Conservation (phyloP, 2,329 filamentous ascomycete genomes). For the Colletotrichum gloeosporioides region DNA sequence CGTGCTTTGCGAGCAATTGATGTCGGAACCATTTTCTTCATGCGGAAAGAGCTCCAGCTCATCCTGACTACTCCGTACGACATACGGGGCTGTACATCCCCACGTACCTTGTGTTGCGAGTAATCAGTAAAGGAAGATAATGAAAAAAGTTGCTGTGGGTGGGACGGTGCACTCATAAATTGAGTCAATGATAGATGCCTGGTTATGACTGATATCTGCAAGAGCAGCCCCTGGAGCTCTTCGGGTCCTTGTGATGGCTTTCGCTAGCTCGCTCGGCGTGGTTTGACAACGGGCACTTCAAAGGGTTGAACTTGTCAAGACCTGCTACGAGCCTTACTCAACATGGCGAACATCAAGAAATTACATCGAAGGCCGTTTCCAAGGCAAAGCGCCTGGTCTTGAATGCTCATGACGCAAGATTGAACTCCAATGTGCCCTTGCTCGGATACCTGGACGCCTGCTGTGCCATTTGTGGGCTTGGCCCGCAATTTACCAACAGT, state of each 20-base stretch:
- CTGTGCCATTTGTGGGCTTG: background rate
- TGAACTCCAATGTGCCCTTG: background rate
- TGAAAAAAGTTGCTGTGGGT: background rate
- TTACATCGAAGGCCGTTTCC: background rate
- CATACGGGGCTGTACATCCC: background rate
- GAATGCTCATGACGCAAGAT: background rate
- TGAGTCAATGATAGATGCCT: background rate
- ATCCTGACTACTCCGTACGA: background rate
- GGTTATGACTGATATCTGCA: background rate
- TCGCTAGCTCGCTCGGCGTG: background rate
- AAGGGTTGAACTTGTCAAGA: background rate
- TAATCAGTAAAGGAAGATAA: background rate
- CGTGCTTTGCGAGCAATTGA: background rate
- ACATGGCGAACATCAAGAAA: background rate
- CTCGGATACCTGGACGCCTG: background rate
- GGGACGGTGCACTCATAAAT: background rate
- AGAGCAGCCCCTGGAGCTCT: background rate
- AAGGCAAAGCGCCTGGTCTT: background rate
- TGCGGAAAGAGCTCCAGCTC: background rate
- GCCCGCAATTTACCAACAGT: background rate
- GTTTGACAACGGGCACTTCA: background rate
- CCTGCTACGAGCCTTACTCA: background rate
- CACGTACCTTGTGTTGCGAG: background rate
- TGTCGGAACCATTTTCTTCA: background rate
- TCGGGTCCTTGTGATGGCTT: background rate